Base-by-base conservation (phyloP, 495 filamentous ascomycete species). In the Daldinia loculata region DNA sequence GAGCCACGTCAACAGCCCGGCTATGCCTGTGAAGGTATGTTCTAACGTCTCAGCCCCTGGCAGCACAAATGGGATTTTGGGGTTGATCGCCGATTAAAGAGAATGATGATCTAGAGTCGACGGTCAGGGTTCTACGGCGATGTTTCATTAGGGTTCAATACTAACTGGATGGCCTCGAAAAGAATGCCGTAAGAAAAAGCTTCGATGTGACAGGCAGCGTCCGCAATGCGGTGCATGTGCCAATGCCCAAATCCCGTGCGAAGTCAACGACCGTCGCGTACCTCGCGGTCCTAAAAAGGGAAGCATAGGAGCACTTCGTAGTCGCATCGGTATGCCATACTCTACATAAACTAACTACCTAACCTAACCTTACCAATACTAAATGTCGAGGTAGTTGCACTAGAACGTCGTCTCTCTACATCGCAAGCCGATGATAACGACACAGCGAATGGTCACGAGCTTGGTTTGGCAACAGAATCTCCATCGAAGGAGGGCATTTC, bases 211-310 rank as follows among this genome's bases (percentile, higher is more conserved):
- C 69, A 79, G 85, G 32, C 79, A 84, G 30, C 81, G 81, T 9
- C 85, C 85, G 11, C 77, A 76, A 64, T 88, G 86, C 72, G 78
- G 82, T 32, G 82, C 82, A 1, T 89, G 84, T 64, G 79, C 75
- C 19, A 82, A 86, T 26, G 77, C 80, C n/a, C 83, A 81, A 8
- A 76, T 84, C 34, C 69, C 75, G 24, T 88, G 85, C 74, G 80
- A 83, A 51, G 79, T 85, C 32, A 84, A 78, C 71, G 82, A 82
- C 34, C 75, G 79, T 19, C 83, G 83, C 12, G 76, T 79, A 24
- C 78, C 80, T 27, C 75, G 86, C 7, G 85, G 86, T 0, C 86
- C 86, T 0, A 84, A 86, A 61, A 87, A 84, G 57, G 85, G 86
- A 15, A 82, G 87, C 56, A 76, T 87, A 58, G 83, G 85, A 34